phyloP scores from a whole-genome alignment of 768 basidiomycete genomes.

The Glaciozyma antarctica region DNA sequence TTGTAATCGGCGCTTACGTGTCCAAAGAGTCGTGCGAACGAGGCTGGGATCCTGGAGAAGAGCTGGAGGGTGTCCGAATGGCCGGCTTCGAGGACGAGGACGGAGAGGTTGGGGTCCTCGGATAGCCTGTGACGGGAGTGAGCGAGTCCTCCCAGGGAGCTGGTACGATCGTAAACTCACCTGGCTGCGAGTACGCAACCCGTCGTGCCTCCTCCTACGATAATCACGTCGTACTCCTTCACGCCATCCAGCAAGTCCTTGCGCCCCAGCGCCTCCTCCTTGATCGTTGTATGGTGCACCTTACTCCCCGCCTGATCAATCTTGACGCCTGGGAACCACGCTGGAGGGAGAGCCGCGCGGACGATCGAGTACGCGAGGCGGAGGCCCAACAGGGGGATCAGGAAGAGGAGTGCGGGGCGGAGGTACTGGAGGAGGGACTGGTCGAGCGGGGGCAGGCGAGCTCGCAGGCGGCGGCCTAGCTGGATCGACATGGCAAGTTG shows the following conservation, averaged over 20 bases:
- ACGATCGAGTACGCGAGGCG: background rate
- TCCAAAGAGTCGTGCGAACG: constrained; percentile 10
- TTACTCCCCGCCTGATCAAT: background rate
- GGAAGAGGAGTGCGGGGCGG: background rate
- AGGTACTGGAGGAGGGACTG: background rate
- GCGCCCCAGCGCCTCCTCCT: background rate
- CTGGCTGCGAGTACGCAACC: background rate
- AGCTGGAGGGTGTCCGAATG: constrained; percentile 25
- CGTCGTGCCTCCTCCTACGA: background rate
- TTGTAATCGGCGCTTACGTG: constrained; percentile 14
- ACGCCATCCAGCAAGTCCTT: background rate
- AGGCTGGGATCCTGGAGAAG: constrained; percentile 20
- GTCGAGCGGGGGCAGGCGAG: too few relatives aligned
- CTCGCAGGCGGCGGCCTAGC: too few relatives aligned
- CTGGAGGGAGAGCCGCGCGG: background rate
- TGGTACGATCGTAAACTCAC: background rate
- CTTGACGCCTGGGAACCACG: background rate
- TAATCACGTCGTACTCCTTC: background rate
- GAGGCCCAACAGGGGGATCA: background rate
- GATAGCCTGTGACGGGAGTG: background rate
- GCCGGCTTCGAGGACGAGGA: constrained; percentile 30
- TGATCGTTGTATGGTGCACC: background rate
- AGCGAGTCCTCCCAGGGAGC: background rate
- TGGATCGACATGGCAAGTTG: too few relatives aligned
- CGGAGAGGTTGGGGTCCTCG: constrained; percentile 23